phyloP scores from a whole-genome alignment of 2,329 filamentous ascomycete species.

The Didymella arachidicola region DNA sequence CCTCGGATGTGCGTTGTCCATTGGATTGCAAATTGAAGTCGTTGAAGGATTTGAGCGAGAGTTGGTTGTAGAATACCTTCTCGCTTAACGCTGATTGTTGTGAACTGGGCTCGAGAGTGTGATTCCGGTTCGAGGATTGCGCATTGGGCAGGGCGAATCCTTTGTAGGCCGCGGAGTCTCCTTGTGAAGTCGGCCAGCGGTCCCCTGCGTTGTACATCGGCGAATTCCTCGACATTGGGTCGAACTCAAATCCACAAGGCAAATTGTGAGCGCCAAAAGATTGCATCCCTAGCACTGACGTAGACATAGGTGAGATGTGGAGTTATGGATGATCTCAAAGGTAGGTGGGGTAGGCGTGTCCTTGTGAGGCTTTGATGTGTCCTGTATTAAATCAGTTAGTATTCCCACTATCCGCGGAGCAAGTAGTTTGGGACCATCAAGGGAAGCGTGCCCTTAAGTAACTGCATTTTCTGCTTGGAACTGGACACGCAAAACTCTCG shows the following conservation, averaged over 20 bases:
- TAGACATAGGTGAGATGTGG: conserved; percentile 11
- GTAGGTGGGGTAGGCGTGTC: neutral
- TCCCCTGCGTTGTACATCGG: conserved; percentile 1
- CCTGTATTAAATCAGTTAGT: neutral
- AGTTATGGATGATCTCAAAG: neutral
- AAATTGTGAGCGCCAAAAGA: neutral
- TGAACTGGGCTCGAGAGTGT: neutral
- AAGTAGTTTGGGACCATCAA: neutral
- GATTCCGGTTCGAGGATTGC: neutral
- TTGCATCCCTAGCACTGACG: conserved; percentile 10
- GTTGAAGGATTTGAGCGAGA: neutral
- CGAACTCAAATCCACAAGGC: neutral
- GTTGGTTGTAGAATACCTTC: neutral
- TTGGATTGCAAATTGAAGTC: neutral
- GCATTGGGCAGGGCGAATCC: neutral
- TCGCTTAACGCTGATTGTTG: neutral
- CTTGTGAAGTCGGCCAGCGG: conserved; percentile 4
- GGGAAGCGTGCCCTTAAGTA: neutral
- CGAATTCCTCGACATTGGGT: conserved; percentile 2
- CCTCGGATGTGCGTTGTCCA: neutral
- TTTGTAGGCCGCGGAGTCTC: neutral
- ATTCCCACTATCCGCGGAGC: neutral
- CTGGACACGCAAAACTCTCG: neutral
- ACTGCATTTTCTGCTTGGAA: neutral
- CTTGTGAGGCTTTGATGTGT: neutral